Evolutionary conservation across 2,329 filamentous ascomycete genomes (phyloP), one percentile per base, ranked within the genome.

Genomic region (Xylariomycetidae sp.): DNA sequence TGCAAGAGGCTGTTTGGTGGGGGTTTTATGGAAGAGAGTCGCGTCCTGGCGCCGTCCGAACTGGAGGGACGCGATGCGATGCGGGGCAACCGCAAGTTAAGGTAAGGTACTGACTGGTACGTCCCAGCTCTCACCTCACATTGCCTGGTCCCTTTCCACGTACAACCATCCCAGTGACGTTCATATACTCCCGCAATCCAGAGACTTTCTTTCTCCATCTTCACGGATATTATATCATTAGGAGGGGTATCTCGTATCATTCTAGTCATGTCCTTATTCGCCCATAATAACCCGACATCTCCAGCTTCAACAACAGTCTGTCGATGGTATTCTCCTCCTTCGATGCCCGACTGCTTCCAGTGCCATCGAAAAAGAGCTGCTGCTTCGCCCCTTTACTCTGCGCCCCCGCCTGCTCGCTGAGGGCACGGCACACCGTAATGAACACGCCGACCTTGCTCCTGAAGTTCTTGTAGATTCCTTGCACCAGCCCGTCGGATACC

Each of bases 391-490:
- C 19, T 35, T 52, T 64, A 37, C 37, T 56, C 49, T 42, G 65
- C 56, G 61, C 65, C 15, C 60, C 68, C 30, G 64, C 74, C 70
- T 75, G 85, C 53, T 79, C 85, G 25, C 68, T 78, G 51, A 83
- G 65, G 2, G 71, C 79, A 38, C 69, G 73, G 54, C 76, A 92
- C 2, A 84, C 85, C 29, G 67, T 80, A 37, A 92, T 68, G 48
- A 94, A 92, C 0, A 85, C 73, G 17, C 76, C 71, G 0, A 86
- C 70, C 48, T 87, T 86, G 54, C 79, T 84, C 51, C 70, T 72
- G 48, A 93, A 86, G 19, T 64, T 64, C 3, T 58, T 55, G 53
- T 90, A 86, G 10, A 90, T 53, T 13, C 68, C 58, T 27, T 50
- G 44, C 1, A 58, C 43, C 19, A 59, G 49, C 26, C 46, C 44